Evolutionary conservation across 148 eudicot species (phyloP).

Genomic region (Diospyros lotus): DNA sequence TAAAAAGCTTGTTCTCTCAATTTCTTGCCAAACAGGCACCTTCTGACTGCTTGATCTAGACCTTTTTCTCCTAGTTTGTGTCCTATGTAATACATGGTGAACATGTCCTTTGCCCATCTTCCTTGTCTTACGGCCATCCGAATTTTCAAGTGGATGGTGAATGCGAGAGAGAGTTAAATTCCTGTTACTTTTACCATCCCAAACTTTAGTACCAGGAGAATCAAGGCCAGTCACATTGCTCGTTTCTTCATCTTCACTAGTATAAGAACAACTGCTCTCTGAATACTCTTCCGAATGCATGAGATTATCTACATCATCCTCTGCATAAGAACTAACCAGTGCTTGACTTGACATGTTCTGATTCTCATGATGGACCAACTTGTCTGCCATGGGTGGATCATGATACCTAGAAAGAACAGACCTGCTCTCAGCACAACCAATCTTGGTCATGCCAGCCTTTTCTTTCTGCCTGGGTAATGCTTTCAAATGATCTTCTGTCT

Average conservation of each 20-base stretch:
- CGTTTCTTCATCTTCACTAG: constrained; percentile 68
- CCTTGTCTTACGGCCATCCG: constrained; percentile 46
- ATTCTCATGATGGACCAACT: constrained; percentile 19
- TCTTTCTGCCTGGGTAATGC: constrained; percentile 30
- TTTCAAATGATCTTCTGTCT: constrained; percentile 27
- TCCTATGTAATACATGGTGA: constrained; percentile 35
- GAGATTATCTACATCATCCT: constrained; percentile 41
- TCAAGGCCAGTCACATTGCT: constrained; percentile 68
- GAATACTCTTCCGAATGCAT: constrained; percentile 37
- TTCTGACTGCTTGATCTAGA: constrained; percentile 54
- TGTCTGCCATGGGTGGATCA: constrained; percentile 23
- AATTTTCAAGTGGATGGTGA: constrained; percentile 88
- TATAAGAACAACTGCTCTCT: constrained; percentile 48
- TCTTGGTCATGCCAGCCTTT: constrained; percentile 27
- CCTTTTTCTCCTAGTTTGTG: constrained; percentile 52
- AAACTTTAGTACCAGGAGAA: constrained; percentile 79
- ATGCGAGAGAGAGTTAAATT: constrained; percentile 51
- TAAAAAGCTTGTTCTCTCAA: constrained; percentile 73
- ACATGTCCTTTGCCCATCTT: constrained; percentile 37
- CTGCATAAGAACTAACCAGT: constrained; percentile 35
- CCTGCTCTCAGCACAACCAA: constrained; percentile 19
- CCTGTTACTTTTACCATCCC: constrained; percentile 85
- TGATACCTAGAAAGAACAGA: constrained; percentile 21
- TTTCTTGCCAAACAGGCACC: constrained; percentile 67
- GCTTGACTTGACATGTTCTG: constrained; percentile 26